Conservation (phyloP, 1,139 yeast genomes). For the Ogataea hybrid region DNA sequence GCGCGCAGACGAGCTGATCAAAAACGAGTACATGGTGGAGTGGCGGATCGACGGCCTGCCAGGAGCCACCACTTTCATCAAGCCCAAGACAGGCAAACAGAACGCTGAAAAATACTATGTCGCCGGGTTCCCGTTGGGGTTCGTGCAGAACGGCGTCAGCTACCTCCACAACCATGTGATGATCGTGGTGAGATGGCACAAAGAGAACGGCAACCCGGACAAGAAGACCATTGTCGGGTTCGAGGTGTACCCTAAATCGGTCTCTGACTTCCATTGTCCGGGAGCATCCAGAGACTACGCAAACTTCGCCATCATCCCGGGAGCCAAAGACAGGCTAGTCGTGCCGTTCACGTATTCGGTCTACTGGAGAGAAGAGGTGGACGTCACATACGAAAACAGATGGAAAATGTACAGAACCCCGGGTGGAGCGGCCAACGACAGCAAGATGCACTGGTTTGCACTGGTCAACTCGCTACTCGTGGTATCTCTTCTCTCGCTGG, state of each 20-base stretch:
- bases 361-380: conserved; percentile 81
- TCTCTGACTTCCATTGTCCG: conserved; percentile 64
- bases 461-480: conserved; percentile 63
- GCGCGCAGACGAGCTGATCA: conserved; percentile 60
- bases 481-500: conserved; percentile 53
- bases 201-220: conserved; percentile 40
- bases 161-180: conserved; percentile 78
- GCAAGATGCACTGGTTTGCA: conserved; percentile 69
- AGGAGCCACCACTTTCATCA: conserved; percentile 82
- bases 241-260: conserved; percentile 87
- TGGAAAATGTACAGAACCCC: conserved; percentile 61
- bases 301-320: conserved; percentile 48
- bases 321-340: conserved; percentile 34
- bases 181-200: conserved; percentile 74
- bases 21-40: conserved; percentile 72
- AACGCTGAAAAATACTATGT: conserved; percentile 62
- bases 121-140: conserved; percentile 86
- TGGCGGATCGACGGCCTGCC: conserved; percentile 87
- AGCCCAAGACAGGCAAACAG: conserved; percentile 48
- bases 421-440: conserved; percentile 47
- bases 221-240: conserved; percentile 76
- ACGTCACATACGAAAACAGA: conserved; percentile 64
- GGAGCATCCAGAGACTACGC: conserved; percentile 60
- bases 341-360: conserved; percentile 85
- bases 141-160: conserved; percentile 52